A percentile compares a stretch with the other conserved stretches of the same genome.
phyloP scores from a whole-genome alignment of 257 asterid species.

The Linderniella brevidens region DNA sequence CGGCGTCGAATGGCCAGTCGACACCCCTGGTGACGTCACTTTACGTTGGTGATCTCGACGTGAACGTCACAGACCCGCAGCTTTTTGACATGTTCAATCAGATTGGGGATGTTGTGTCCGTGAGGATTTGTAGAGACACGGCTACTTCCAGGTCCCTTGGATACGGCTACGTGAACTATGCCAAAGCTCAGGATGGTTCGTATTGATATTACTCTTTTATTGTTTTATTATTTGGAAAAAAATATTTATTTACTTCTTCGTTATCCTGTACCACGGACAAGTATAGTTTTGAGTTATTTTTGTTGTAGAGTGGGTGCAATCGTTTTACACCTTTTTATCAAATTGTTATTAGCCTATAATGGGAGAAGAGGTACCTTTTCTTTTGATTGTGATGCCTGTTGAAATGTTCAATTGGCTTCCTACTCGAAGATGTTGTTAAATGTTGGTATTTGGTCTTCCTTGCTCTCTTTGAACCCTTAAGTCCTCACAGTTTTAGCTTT shows the following conservation, averaged over 20 bases:
- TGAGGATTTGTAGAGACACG: slow-evolving; percentile 86
- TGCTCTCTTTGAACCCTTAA: neutral
- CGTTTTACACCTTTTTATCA: too few species aligned
- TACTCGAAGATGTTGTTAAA: neutral
- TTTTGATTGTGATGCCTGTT: too few species aligned
- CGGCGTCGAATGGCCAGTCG: slow-evolving; percentile 18
- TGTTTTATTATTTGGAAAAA: neutral
- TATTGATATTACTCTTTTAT: neutral
- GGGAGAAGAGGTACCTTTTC: too few species aligned
- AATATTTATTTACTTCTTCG: neutral
- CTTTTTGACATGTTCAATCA: slow-evolving; percentile 75
- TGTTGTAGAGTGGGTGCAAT: too few species aligned
- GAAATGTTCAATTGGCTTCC: too few species aligned
- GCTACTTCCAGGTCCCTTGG: slow-evolving; percentile 64
- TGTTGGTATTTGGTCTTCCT: neutral
- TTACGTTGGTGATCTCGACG: slow-evolving; percentile 83
- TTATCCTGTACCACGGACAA: neutral
- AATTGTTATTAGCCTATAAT: too few species aligned
- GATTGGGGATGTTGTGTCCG: slow-evolving; percentile 83
- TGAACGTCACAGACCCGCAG: slow-evolving; percentile 63
- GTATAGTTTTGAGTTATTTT: neutral
- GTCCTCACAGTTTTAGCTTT: slow-evolving; percentile 1
- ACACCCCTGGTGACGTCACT: slow-evolving; percentile 68
- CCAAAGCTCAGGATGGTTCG: slow-evolving; percentile 67
- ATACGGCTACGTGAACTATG: slow-evolving; percentile 81